Conservation (phyloP, 1,284 basidiomycete genomes). For the Microbotryum intermedium region DNA sequence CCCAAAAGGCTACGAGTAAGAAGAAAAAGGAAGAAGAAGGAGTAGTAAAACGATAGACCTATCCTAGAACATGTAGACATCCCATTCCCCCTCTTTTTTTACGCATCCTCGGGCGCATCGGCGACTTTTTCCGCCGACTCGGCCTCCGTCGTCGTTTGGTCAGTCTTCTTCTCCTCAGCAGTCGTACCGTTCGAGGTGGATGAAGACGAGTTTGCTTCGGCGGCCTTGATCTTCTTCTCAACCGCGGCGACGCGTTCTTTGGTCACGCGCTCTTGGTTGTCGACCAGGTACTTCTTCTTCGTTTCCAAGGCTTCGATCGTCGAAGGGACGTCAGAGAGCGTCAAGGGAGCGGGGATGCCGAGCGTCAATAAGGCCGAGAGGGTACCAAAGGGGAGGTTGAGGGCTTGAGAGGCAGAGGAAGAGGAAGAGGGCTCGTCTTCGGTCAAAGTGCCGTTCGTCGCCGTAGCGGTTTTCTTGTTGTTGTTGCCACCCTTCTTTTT, state of each 20-base stretch:
- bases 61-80: too few species aligned
- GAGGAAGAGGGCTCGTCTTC: conserved; percentile 31
- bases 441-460: conserved; percentile 38
- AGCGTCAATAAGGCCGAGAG: conserved; percentile 78
- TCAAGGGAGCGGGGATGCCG: conserved; percentile 81
- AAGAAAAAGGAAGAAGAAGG: too few species aligned
- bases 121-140: background rate
- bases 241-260: conserved; percentile 53
- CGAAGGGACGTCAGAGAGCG: conserved; percentile 66
- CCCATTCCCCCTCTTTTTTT: too few species aligned
- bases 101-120: too few species aligned
- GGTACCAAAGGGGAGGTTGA: conserved; percentile 77
- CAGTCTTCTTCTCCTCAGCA: background rate
- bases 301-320: conserved; percentile 83
- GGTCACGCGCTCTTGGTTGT: conserved; percentile 51
- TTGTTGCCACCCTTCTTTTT: conserved; percentile 51
- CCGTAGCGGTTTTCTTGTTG: conserved; percentile 25
- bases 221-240: conserved; percentile 42
- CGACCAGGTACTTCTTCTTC: conserved; percentile 90
- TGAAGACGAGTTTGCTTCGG: conserved; percentile 20
- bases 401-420: conserved; percentile 26
- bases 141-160: background rate
- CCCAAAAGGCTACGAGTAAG: too few species aligned
- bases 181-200: background rate
- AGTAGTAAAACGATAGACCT: too few species aligned